Evolutionary conservation across 2,329 filamentous ascomycete genomes (phyloP), one percentile per base, ranked within the genome.

Genomic region (Cordyceps farinosa): DNA sequence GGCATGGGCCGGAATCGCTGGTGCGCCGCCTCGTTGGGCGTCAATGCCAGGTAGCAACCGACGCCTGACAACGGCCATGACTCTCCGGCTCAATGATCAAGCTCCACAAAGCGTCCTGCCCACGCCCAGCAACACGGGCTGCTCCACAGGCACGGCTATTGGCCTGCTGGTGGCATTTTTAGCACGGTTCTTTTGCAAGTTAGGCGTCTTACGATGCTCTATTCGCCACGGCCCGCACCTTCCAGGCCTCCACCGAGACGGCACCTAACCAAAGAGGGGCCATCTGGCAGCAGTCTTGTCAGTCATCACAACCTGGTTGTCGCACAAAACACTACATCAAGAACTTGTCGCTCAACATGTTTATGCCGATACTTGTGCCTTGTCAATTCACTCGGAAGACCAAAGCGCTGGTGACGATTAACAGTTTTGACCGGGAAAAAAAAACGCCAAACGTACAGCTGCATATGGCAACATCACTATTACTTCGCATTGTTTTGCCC

Each of bases 1-100:
- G 47, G 17, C 57, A 52, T 52, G 36, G 57, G 47, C 57, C 47
- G 47, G 45, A 52, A 51, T 52, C 22, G 45, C 56, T 29, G 17
- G 10, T 51, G 34, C 54, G 56, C 56, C n/a, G 57, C 47, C 57
- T 60, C 36, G 57, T 60, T 60, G 57, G 57, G 57, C 57, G 34
- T 52, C 57, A 60, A 60, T 8, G 22, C 57, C 17, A 60, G 57
- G 57, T 60, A 32, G 36, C 57, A 52, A 60, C 57, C 29, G 17
- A 47, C 47, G 57, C 57, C 57, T 44, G 45, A 17, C 54, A 17
- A 27, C 15, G 8, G 50, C 27, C 40, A 10, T 30, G 40, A 34
- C 27, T 29, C 40, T 47, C 17, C 29, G 2, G n/a, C 9, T 11
- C 48, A n/a, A 22, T 22, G 22, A 22, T 22, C 22, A 22, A 22